Conservation (phyloP, 169 alveolate species). For the Plasmodium billcollinsi region DNA sequence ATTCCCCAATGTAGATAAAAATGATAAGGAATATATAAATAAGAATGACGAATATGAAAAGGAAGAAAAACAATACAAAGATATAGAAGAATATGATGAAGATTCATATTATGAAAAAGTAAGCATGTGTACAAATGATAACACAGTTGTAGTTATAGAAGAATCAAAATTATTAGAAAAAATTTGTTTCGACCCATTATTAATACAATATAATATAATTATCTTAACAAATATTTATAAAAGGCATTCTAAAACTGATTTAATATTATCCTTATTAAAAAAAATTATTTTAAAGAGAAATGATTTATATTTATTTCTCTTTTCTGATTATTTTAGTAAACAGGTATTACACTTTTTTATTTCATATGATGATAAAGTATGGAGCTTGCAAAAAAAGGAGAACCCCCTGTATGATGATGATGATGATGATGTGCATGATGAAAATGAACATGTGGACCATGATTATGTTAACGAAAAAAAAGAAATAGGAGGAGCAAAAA, state of each 20-base stretch:
- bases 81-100: neutral
- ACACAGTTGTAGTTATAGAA: constrained; percentile 35
- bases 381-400: neutral
- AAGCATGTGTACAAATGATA: neutral
- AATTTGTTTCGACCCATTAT: constrained; percentile 81
- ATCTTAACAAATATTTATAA: constrained; percentile 79
- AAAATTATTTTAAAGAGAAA: constrained; percentile 58
- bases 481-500: neutral
- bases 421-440: constrained; percentile 3
- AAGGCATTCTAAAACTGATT: constrained; percentile 78
- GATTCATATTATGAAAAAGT: neutral
- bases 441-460: neutral
- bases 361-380: constrained; percentile 17
- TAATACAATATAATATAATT: constrained; percentile 83
- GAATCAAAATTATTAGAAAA: constrained; percentile 49
- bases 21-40: constrained; percentile 10
- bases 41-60: neutral
- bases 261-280: constrained; percentile 77
- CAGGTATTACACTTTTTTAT: constrained; percentile 51
- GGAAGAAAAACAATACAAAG: neutral
- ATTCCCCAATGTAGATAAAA: neutral
- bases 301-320: constrained; percentile 43
- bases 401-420: constrained; percentile 1
- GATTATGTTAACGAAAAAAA: constrained; percentile 10
- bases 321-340: constrained; percentile 58